Evolutionary conservation across 305 asterid species (phyloP), one percentile per base, ranked within the genome.

Genomic region (Solanum aculeatissimum): DNA sequence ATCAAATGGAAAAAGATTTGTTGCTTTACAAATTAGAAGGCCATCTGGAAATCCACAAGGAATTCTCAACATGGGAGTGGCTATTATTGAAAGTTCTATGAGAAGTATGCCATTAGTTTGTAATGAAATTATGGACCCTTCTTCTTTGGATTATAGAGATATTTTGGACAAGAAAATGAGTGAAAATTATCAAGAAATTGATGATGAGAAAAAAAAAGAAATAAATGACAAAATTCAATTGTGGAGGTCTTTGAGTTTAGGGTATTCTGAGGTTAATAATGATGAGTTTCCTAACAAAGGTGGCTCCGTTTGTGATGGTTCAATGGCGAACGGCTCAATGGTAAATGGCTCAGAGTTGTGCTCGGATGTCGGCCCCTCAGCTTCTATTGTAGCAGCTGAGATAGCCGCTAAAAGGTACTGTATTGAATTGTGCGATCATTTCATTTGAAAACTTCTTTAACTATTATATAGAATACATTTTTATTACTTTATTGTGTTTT

Each of bases 301-400:
- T 19, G 89, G 78, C 12, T 89, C 90, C 2, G 62, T 89, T 5
- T 82, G 82, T 85, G 89, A 91, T 11, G 92, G 92, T 1, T 91
- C 93, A 3, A 83, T 86, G 29, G 82, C 85, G 1, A 89, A 88
- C 18, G 87, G 89, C 1, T 91, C 94, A 4, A 79, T 86, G 38
- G 80, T 88, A 19, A 89, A 91, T 25, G 97, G 93, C 2, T 91
- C 96, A 4, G 97, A 93, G 53, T 57, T 91, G 9, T 92, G 94
- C 83, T 95, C 98, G 0, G 98, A 93, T 38, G 90, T 95, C 3
- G 97, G 98, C 19, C 98, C 98, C 0, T 95, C 98, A 0, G 96
- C 96, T 7, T 94, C 98, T 1, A 80, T 94, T 10, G 96, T 95
- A 87, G 98, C 98, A 3, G 96, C 94, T 3, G 95, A 92, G 47